These are phyloP conservation scores for Fraxinus xanthoxyloides DNA, from an alignment of 305 asterid species.

Conservation along the genomic window DNA sequence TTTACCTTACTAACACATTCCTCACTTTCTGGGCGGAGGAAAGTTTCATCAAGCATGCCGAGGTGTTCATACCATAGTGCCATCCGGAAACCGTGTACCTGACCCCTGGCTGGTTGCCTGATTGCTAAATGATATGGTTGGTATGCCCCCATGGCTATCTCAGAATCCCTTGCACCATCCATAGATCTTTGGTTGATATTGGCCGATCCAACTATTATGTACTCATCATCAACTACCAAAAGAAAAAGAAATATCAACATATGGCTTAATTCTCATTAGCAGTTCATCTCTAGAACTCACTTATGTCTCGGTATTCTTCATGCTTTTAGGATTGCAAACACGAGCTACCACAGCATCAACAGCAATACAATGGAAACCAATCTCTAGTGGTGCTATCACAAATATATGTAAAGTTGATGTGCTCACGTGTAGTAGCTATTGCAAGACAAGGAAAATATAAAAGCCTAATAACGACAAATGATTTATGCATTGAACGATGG, in stretches of 20 bases:
- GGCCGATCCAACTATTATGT: constrained; percentile 89
- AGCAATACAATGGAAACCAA: background rate
- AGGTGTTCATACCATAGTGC: constrained; percentile 90
- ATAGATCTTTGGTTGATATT: constrained; percentile 93
- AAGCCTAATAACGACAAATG: background rate
- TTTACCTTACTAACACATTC: constrained; percentile 68
- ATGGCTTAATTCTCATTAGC: background rate
- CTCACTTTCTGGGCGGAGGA: constrained; percentile 63
- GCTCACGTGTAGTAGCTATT: background rate
- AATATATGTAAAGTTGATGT: background rate
- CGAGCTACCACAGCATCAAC: background rate
- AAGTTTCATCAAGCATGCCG: constrained; percentile 74
- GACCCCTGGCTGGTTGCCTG: constrained; percentile 74
- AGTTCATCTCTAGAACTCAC: background rate
- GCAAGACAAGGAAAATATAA: background rate
- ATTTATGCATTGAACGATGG: background rate
- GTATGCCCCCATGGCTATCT: constrained; percentile 92
- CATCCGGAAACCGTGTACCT: constrained; percentile 87
- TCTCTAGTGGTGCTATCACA: background rate
- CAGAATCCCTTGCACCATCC: constrained; percentile 91
- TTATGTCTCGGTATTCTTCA: background rate
- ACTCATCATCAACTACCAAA: constrained; percentile 83
- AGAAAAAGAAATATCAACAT: background rate
- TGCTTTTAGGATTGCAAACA: background rate
- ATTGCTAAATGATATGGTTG: constrained; percentile 71